Evolutionary conservation across 2,329 filamentous ascomycete species (phyloP).

Genomic region (Colletotrichum tamarilloi): DNA sequence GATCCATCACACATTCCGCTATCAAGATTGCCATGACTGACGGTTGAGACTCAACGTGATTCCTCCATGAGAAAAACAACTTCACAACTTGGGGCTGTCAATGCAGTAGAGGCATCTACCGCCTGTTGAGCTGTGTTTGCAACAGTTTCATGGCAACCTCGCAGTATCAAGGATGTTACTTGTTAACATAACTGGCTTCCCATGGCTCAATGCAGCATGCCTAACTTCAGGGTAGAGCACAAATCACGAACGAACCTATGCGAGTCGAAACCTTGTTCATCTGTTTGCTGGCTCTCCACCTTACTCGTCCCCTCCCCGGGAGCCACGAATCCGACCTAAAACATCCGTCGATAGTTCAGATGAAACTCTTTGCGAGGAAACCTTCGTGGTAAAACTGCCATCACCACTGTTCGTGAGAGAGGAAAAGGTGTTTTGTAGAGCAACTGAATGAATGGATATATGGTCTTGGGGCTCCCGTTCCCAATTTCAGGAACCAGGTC

Average conservation of each 20-base stretch:
- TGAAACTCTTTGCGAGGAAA: conserved; percentile 15
- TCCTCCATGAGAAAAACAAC: not conserved
- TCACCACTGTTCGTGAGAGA: not conserved
- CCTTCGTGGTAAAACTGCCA: not conserved
- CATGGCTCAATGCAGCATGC: not conserved
- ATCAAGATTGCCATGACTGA: not conserved
- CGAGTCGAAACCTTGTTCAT: not conserved
- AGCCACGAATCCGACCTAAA: not conserved
- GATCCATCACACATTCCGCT: not conserved
- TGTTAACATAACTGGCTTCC: not conserved
- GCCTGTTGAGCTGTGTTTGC: not conserved
- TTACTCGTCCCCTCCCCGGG: not conserved
- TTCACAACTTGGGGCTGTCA: not conserved
- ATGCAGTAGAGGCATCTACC: not conserved
- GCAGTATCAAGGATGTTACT: not conserved
- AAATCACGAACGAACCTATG: not conserved
- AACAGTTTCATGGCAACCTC: not conserved
- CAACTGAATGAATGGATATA: too few species aligned
- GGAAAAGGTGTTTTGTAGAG: too few species aligned
- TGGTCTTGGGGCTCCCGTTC: too few species aligned
- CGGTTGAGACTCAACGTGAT: not conserved
- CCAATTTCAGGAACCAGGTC: fast-evolving
- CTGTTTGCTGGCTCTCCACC: not conserved
- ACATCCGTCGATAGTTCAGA: not conserved
- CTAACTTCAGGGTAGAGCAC: too few species aligned